A percentile compares a stretch with the other conserved stretches of the same genome.
Conservation (phyloP, 2,329 filamentous ascomycete genomes). For the Penicillium sp. region DNA sequence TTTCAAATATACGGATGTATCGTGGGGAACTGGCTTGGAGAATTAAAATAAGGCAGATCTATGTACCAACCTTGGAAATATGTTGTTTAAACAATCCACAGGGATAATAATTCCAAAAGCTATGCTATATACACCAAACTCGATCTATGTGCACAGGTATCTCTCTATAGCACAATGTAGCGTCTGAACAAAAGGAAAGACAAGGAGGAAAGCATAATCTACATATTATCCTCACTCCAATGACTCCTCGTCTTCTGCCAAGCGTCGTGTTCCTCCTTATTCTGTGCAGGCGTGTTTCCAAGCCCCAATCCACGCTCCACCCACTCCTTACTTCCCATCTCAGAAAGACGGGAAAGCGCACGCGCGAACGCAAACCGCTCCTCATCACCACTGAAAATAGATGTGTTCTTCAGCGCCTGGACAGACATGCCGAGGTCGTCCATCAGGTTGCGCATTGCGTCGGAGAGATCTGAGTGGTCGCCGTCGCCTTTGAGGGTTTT, state of each 20-base stretch:
- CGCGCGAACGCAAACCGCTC: slow-evolving; percentile 93
- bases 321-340: slow-evolving; percentile 95
- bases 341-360: slow-evolving; percentile 70
- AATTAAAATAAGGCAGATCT: neutral
- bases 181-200: neutral
- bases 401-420: slow-evolving; percentile 71
- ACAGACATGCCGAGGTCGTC: slow-evolving; percentile 82
- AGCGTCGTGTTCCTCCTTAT: slow-evolving; percentile 39
- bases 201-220: neutral
- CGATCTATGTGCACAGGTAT: slow-evolving; percentile 4
- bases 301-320: slow-evolving; percentile 64
- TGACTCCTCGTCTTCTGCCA: slow-evolving; percentile 43
- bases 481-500: slow-evolving; percentile 46
- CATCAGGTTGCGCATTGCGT: slow-evolving; percentile 70
- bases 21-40: neutral
- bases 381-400: slow-evolving; percentile 86
- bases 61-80: neutral
- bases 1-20: neutral
- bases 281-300: slow-evolving; percentile 38
- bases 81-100: neutral
- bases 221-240: slow-evolving; percentile 45
- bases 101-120: neutral
- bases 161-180: neutral
- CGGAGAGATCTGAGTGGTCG: slow-evolving; percentile 49
- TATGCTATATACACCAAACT: slow-evolving; percentile 1